Conservation (phyloP, 331 rosid species). For the Saraca asoca region DNA sequence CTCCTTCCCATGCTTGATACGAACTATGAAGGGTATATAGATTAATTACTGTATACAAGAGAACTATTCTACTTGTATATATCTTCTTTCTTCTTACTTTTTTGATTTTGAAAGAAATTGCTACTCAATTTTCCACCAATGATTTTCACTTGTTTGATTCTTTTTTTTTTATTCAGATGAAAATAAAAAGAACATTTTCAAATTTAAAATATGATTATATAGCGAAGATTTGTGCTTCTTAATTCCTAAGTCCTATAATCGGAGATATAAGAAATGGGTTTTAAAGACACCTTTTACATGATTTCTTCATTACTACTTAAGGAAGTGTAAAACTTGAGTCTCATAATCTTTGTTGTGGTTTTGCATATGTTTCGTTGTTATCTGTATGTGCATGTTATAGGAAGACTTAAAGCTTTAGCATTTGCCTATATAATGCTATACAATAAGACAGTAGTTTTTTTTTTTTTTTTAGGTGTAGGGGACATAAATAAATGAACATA, state of each 20-base stretch:
- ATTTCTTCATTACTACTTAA: slow-evolving; percentile 15
- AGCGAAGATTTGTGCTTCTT: slow-evolving; percentile 4
- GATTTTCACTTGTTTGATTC: slow-evolving; percentile 17
- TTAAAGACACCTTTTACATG: background rate
- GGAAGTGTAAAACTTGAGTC: slow-evolving; percentile 8
- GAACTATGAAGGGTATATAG: background rate
- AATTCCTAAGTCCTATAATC: background rate
- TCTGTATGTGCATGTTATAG: background rate
- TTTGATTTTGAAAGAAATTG: slow-evolving; percentile 5
- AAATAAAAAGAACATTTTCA: too few species aligned
- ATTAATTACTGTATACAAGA: slow-evolving; percentile 7
- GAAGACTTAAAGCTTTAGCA: slow-evolving; percentile 8
- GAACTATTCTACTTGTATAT: background rate
- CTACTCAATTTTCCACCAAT: slow-evolving; percentile 1
- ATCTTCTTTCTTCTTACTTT: background rate
- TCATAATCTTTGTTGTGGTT: background rate
- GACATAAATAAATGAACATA: too few species aligned
- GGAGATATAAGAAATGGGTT: slow-evolving; percentile 15
- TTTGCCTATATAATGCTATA: too few species aligned
- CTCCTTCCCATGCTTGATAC: slow-evolving; percentile 5
- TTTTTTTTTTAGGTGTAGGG: too few species aligned
- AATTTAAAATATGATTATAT: slow-evolving; percentile 8
- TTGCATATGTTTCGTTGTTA: background rate
- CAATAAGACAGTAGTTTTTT: too few species aligned
- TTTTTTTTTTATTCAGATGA: too few species aligned